Conservation (phyloP, 345 rosid genomes). For the Lenwebbia sp. region DNA sequence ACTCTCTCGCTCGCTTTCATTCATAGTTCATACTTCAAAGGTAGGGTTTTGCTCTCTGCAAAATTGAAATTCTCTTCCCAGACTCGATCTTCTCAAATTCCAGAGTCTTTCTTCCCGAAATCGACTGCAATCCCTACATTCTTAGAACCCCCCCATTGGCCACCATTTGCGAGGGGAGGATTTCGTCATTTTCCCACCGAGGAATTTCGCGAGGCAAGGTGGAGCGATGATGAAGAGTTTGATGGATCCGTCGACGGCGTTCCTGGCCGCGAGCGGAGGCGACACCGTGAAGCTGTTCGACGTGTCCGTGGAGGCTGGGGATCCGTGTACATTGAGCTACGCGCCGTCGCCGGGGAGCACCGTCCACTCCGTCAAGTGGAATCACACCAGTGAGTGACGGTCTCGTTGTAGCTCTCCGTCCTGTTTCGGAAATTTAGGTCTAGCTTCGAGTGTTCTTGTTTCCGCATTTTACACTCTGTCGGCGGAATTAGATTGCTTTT, state of each 20-base stretch:
- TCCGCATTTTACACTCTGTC: neutral
- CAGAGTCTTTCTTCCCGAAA: neutral
- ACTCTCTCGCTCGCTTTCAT: neutral
- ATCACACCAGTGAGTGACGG: constrained; percentile 66
- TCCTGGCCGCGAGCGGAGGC: constrained; percentile 76
- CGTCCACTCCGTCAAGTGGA: constrained; percentile 92
- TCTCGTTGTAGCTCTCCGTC: neutral
- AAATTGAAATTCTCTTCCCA: neutral
- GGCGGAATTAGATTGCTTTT: neutral
- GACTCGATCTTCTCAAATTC: neutral
- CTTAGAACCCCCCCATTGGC: neutral
- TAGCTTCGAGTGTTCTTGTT: neutral
- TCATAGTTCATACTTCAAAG: neutral
- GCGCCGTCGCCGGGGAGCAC: constrained; percentile 60
- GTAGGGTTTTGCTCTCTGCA: neutral
- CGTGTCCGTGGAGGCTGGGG: constrained; percentile 56
- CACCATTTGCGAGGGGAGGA: neutral
- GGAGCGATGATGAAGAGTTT: constrained; percentile 25
- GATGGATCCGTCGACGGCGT: constrained; percentile 56
- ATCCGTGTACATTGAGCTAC: constrained; percentile 73
- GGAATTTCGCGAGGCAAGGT: neutral
- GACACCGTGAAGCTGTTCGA: constrained; percentile 89
- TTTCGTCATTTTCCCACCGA: neutral
- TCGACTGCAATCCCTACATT: neutral
- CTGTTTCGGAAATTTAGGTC: neutral